phyloP scores from a whole-genome alignment of 129 eudicot species.

The Silybum marianum region DNA sequence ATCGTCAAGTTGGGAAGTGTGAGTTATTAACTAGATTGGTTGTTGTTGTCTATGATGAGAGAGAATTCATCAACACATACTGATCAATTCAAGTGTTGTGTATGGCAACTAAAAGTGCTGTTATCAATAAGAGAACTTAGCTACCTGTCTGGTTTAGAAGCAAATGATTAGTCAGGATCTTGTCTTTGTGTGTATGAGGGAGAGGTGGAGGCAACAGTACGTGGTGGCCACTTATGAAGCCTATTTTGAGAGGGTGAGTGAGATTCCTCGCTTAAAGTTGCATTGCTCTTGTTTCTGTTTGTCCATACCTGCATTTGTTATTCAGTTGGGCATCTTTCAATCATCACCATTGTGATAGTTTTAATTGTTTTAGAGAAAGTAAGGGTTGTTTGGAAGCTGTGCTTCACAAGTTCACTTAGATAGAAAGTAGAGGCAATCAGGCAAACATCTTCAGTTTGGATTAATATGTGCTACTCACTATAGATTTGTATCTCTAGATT shows the following conservation, averaged over 20 bases:
- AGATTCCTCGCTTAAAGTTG: not conserved
- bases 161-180: not conserved
- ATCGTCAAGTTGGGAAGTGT: not conserved
- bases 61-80: not conserved
- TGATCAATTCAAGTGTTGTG: not conserved
- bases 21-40: not conserved
- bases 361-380: not conserved
- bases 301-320: not conserved
- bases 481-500: slow-evolving; percentile 9
- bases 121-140: slow-evolving; percentile 3
- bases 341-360: not conserved
- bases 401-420: not conserved
- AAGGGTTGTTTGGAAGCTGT: not conserved
- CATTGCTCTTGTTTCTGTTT: slow-evolving; percentile 2
- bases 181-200: slow-evolving; percentile 11
- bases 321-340: not conserved
- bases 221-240: not conserved
- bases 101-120: not conserved
- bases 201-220: not conserved
- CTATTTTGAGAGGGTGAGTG: slow-evolving; percentile 1
- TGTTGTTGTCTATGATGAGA: slow-evolving; percentile 7
- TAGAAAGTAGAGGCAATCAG: not conserved
- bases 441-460: slow-evolving; percentile 22
- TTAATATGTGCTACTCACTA: slow-evolving; percentile 11
- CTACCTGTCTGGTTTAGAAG: not conserved